These are phyloP conservation scores for Calocybe gambosa DNA, from an alignment of 1,284 basidiomycete genomes.

Conservation along the genomic window DNA sequence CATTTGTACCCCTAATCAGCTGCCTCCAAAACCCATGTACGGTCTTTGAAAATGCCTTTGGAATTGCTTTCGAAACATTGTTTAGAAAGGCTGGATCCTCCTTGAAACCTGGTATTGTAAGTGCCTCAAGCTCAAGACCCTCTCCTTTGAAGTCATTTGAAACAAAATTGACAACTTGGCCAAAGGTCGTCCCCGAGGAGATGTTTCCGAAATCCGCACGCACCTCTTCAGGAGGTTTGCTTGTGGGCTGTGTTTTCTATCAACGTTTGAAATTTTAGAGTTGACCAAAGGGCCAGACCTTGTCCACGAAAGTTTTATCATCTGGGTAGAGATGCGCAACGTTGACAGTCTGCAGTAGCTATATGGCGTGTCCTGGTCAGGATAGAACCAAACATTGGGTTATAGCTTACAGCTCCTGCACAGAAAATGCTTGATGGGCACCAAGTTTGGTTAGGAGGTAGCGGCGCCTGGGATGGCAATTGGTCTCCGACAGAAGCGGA, in stretches of 20 bases:
- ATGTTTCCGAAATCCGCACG: conserved; percentile 65
- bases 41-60: conserved; percentile 67
- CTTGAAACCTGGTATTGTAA: conserved; percentile 58
- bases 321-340: conserved; percentile 73
- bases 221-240: conserved; percentile 56
- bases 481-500: conserved; percentile 45
- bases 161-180: conserved; percentile 63
- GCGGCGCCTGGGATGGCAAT: conserved; percentile 61
- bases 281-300: conserved; percentile 24
- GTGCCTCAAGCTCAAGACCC: conserved; percentile 73
- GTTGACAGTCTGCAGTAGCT: conserved; percentile 85
- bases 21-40: conserved; percentile 83
- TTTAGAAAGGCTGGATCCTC: conserved; percentile 63
- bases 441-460: conserved; percentile 74
- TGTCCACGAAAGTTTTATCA: conserved; percentile 89
- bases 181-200: conserved; percentile 45
- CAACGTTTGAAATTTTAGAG: neutral
- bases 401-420: conserved; percentile 58
- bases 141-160: conserved; percentile 79
- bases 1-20: conserved; percentile 73
- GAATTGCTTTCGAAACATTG: conserved; percentile 66
- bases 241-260: conserved; percentile 54
- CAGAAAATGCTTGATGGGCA: conserved; percentile 82
- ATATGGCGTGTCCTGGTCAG: conserved; percentile 4
- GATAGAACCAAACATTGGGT: neutral